These are phyloP conservation scores for Diplotaxis tenuifolia DNA, from an alignment of 345 rosid species.

Conservation along the genomic window DNA sequence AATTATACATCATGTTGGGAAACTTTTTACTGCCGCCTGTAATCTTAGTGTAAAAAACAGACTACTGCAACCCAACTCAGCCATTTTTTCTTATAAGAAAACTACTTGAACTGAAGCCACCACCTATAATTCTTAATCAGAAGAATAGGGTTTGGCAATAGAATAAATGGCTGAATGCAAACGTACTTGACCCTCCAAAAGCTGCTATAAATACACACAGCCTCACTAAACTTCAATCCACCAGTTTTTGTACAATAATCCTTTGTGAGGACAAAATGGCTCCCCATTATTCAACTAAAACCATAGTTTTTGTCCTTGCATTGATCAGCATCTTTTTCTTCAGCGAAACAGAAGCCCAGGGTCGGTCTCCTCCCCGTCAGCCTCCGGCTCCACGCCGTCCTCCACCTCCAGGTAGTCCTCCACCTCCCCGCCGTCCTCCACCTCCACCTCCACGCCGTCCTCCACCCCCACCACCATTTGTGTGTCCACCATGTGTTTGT, in stretches of 20 bases:
- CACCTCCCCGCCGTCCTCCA: background rate
- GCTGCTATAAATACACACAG: constrained; percentile 10
- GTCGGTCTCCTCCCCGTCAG: background rate
- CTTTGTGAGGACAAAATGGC: constrained; percentile 19
- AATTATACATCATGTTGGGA: background rate
- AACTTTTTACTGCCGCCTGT: background rate
- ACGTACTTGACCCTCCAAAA: constrained; percentile 7
- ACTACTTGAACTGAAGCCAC: background rate
- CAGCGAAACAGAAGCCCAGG: background rate
- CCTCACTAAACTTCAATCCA: background rate
- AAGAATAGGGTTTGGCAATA: constrained; percentile 7
- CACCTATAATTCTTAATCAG: background rate
- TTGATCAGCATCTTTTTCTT: constrained; percentile 9
- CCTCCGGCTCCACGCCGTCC: background rate
- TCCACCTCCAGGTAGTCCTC: background rate
- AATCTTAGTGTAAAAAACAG: background rate
- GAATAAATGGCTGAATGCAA: background rate
- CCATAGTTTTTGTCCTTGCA: background rate
- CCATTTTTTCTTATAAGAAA: background rate
- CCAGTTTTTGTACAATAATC: background rate
- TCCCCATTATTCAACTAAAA: background rate
- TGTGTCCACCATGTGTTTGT: constrained; percentile 10
- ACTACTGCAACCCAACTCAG: background rate
- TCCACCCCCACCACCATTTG: background rate
- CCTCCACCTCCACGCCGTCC: too few relatives aligned